A percentile compares a stretch with the other conserved stretches of the same genome.
phyloP scores from a whole-genome alignment of 352 stramenopile species.

The Phytophthora kernoviae region DNA sequence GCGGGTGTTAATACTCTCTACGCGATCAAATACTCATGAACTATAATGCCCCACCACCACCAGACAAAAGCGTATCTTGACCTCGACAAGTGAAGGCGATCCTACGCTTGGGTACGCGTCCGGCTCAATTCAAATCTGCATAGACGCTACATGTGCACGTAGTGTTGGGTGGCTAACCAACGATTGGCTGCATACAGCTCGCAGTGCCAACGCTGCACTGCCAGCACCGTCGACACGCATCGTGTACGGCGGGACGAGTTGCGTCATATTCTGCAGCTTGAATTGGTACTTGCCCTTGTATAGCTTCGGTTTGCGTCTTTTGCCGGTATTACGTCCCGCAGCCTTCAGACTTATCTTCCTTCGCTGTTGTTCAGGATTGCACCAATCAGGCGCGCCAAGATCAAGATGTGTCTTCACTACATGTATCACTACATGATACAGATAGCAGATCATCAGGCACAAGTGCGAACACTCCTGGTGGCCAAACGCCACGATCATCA shows the following conservation, averaged over 20 bases:
- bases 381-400: not conserved
- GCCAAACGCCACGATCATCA: conserved; percentile 3
- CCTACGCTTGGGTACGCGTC: conserved; percentile 17
- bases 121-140: conserved; percentile 15
- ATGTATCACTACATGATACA: not conserved
- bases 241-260: conserved; percentile 41
- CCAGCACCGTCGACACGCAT: conserved; percentile 39
- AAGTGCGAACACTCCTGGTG: conserved; percentile 1
- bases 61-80: conserved; percentile 31
- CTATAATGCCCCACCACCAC: not conserved
- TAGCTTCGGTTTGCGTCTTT: not conserved
- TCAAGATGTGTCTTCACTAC: conserved; percentile 3
- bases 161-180: conserved; percentile 22
- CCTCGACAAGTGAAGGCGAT: conserved; percentile 11
- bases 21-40: conserved; percentile 8
- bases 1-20: conserved; percentile 7
- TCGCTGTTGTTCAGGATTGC: conserved; percentile 6
- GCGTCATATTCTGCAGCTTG: conserved; percentile 23
- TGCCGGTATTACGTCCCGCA: conserved; percentile 11
- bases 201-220: conserved; percentile 31
- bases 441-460: conserved; percentile 3
- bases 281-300: conserved; percentile 1
- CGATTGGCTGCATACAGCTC: conserved; percentile 23
- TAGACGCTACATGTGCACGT: conserved; percentile 13
- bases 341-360: not conserved